These are phyloP conservation scores for Candida lessepsii DNA, from an alignment of 805 yeast species.

Conservation along the genomic window DNA sequence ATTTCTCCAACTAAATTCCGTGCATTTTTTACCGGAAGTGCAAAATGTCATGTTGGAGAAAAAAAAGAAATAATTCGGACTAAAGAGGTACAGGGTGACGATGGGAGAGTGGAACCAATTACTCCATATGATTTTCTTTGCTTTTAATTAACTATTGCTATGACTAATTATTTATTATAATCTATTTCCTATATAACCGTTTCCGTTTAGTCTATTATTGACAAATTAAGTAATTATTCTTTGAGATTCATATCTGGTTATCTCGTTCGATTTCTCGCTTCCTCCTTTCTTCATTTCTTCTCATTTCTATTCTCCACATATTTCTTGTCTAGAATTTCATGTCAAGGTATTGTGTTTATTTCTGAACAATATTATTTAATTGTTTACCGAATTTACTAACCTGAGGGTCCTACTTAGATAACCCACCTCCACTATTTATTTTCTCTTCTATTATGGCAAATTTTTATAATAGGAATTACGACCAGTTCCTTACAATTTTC, in stretches of 20 bases:
- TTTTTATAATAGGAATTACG: no score
- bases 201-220: neutral
- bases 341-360: neutral
- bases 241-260: neutral
- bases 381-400: neutral
- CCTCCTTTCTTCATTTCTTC: neutral
- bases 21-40: conserved; percentile 5
- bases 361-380: neutral
- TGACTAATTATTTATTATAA: neutral
- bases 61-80: conserved; percentile 4
- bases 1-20: conserved; percentile 3
- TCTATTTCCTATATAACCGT: no score
- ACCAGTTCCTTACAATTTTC: neutral
- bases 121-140: conserved; percentile 1
- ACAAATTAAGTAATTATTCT: neutral
- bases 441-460: neutral
- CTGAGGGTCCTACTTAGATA: neutral
- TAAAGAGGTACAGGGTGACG: neutral
- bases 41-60: conserved; percentile 4
- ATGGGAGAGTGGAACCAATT: neutral
- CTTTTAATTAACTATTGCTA: neutral
- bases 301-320: conserved; percentile 1
- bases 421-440: conserved; percentile 1
- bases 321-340: conserved; percentile 3
- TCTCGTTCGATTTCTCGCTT: neutral